Percentiles rank a stretch among this genome's conserved stretches.
Conservation (phyloP, 345 rosid genomes). For the Ricinus communis region DNA sequence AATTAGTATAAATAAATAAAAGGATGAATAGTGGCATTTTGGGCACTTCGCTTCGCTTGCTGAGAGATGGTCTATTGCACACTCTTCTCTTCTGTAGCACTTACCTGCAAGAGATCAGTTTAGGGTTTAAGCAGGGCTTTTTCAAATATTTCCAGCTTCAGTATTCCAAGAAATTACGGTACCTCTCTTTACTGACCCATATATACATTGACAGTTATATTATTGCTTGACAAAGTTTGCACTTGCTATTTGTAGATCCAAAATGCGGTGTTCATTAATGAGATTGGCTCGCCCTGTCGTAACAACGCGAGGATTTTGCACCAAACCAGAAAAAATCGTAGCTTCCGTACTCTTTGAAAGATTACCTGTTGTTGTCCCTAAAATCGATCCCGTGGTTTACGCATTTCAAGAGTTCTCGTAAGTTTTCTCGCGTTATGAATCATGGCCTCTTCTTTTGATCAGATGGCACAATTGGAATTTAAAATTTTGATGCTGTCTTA, state of each 20-base stretch:
- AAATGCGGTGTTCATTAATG: conserved; percentile 53
- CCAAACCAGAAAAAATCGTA: conserved; percentile 69
- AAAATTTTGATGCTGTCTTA: too few relatives aligned
- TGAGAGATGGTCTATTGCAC: too few relatives aligned
- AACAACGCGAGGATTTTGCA: conserved; percentile 48
- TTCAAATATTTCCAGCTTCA: not conserved
- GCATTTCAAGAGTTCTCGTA: conserved; percentile 96
- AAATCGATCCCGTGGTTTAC: conserved; percentile 82
- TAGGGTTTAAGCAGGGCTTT: conserved; percentile 15
- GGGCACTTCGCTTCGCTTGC: too few relatives aligned
- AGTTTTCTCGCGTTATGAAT: too few relatives aligned
- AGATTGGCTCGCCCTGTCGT: conserved; percentile 32
- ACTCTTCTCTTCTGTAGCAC: too few relatives aligned
- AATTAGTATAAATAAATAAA: too few relatives aligned
- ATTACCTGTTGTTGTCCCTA: conserved; percentile 83
- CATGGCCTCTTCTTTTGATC: too few relatives aligned
- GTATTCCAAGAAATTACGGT: not conserved
- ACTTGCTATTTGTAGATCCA: conserved; percentile 15
- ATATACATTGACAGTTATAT: not conserved
- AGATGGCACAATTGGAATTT: too few relatives aligned
- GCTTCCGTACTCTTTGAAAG: conserved; percentile 97
- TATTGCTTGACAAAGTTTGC: too few relatives aligned
- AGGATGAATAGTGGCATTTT: too few relatives aligned
- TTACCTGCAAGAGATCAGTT: not conserved
- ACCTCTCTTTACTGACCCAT: not conserved